A percentile compares a stretch with the other conserved stretches of the same genome.
phyloP scores from a whole-genome alignment of 257 asterid genomes.

The Solanum chilense region DNA sequence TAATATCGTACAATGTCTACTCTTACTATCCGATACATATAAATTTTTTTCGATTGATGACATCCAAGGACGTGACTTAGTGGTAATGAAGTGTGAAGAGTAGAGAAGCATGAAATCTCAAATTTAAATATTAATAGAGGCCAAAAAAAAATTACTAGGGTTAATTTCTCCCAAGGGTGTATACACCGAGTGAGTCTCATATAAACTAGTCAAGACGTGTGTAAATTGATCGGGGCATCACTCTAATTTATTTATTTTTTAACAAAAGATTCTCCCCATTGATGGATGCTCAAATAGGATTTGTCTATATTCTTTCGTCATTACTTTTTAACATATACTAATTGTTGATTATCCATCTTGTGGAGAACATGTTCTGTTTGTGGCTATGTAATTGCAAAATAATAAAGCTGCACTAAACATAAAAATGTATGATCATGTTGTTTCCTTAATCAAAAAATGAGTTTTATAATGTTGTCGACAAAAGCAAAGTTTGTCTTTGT shows the following conservation, averaged over 20 bases:
- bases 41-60: background rate
- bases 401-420: background rate
- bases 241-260: background rate
- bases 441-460: background rate
- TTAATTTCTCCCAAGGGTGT: background rate
- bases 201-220: background rate
- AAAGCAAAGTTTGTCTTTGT: conserved; percentile 12
- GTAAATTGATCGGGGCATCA: background rate
- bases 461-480: background rate
- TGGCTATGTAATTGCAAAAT: background rate
- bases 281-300: background rate
- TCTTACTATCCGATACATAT: background rate
- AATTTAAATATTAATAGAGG: background rate
- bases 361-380: background rate
- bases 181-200: background rate
- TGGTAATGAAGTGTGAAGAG: background rate
- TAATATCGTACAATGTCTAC: background rate
- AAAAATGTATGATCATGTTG: background rate
- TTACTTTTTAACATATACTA: background rate
- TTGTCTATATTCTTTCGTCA: background rate
- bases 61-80: background rate
- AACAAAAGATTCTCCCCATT: background rate
- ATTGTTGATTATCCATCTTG: background rate
- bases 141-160: background rate
- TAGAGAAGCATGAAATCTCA: background rate